Conservation (phyloP, 345 rosid species). For the Lenwebbia sp. region DNA sequence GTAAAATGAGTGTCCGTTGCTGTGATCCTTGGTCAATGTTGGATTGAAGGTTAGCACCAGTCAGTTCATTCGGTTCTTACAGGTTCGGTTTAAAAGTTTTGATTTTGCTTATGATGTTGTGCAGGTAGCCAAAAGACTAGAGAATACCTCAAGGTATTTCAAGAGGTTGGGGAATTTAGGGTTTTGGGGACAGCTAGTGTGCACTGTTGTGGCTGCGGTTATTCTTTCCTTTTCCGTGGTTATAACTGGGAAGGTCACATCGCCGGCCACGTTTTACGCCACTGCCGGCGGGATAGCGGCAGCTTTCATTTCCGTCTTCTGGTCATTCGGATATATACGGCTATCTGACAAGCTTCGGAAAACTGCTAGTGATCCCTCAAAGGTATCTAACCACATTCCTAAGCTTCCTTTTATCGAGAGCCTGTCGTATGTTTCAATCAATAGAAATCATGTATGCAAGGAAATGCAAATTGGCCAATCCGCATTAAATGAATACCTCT, state of each 20-base stretch:
- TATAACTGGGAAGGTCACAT: conserved; percentile 68
- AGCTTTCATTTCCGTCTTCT: conserved; percentile 78
- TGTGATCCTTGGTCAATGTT: neutral
- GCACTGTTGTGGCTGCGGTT: conserved; percentile 77
- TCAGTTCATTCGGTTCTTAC: neutral
- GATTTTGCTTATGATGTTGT: neutral
- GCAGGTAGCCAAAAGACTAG: conserved; percentile 91
- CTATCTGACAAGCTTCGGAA: conserved; percentile 76
- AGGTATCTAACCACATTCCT: conserved; percentile 33
- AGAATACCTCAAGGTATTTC: conserved; percentile 82
- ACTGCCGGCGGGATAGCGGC: conserved; percentile 91
- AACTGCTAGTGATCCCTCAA: conserved; percentile 77
- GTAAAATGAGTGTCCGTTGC: neutral
- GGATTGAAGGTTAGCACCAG: neutral
- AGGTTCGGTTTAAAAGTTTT: neutral
- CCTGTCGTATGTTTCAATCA: neutral
- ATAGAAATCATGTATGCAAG: neutral
- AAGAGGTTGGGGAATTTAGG: conserved; percentile 84
- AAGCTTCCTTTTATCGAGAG: neutral
- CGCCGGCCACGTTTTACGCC: conserved; percentile 79
- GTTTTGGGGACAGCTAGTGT: conserved; percentile 94
- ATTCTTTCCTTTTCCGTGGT: conserved; percentile 81
- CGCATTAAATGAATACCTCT: neutral
- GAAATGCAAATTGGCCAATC: neutral
- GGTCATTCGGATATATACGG: conserved; percentile 91